These are phyloP conservation scores for Trichoderma sp. DNA, from an alignment of 2,329 filamentous ascomycete genomes.

Conservation along the genomic window DNA sequence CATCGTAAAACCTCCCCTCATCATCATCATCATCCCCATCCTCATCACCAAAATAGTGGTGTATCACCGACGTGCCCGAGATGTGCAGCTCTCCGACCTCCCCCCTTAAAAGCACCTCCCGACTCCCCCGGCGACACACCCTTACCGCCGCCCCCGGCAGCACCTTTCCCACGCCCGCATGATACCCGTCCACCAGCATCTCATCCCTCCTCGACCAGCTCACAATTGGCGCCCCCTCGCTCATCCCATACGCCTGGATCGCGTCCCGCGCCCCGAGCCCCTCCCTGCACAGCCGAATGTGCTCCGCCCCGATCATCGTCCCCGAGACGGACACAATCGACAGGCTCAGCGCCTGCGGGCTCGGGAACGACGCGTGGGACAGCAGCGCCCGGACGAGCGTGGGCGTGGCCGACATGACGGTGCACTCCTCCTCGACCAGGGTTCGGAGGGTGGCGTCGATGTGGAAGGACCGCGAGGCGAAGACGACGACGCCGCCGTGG, in stretches of 20 bases:
- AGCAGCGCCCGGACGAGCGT: constrained; percentile 42
- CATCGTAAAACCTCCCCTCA: constrained; percentile 40
- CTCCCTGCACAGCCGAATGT: constrained; percentile 40
- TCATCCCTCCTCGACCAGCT: constrained; percentile 44
- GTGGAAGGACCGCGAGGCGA: constrained; percentile 42
- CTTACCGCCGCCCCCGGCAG: constrained; percentile 45
- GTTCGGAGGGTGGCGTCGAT: constrained; percentile 40
- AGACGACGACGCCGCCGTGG: constrained; percentile 41
- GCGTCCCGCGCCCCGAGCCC: constrained; percentile 39
- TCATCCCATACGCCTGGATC: constrained; percentile 51
- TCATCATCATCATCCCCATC: constrained; percentile 33
- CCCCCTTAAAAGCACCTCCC: constrained; percentile 37
- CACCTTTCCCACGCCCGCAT: constrained; percentile 47
- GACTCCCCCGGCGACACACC: constrained; percentile 42
- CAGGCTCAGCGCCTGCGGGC: constrained; percentile 36
- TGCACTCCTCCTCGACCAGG: constrained; percentile 40
- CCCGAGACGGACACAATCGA: constrained; percentile 42
- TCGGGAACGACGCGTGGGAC: constrained; percentile 37
- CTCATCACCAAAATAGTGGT: constrained; percentile 39
- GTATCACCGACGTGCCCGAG: constrained; percentile 42
- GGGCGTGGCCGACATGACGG: constrained; percentile 47
- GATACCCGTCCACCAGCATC: constrained; percentile 39
- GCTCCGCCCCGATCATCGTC: constrained; percentile 38
- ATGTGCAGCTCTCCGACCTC: constrained; percentile 47
- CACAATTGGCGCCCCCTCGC: constrained; percentile 47